phyloP scores from a whole-genome alignment of 169 alveolate genomes.

The Plasmodium inui region DNA sequence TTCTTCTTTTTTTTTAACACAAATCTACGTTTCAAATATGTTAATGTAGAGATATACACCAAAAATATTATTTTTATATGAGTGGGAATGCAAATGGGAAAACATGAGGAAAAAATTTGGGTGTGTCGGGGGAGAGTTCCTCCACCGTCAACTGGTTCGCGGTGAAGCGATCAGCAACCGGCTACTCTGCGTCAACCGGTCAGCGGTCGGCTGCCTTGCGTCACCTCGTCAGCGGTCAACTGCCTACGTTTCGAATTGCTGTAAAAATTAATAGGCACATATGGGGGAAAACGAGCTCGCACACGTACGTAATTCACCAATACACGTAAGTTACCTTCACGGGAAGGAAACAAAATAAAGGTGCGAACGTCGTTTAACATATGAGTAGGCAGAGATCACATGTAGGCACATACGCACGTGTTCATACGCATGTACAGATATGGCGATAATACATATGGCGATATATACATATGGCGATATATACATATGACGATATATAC shows the following conservation, averaged over 20 bases:
- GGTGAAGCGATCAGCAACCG: neutral
- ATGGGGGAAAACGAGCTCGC: neutral
- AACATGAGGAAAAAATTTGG: neutral
- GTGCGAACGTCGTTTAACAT: neutral
- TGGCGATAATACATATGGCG: neutral
- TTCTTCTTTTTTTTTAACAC: constrained; percentile 10
- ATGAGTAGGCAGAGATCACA: neutral
- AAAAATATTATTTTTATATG: neutral
- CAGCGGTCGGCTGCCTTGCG: neutral
- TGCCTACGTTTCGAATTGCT: constrained; percentile 7
- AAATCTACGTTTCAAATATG: constrained; percentile 34
- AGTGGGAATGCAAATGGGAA: neutral
- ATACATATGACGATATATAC: neutral
- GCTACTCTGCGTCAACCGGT: no score
- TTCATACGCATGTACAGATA: neutral
- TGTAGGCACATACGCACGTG: neutral
- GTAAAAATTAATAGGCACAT: neutral
- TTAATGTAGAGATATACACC: neutral
- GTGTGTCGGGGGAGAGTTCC: neutral
- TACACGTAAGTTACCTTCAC: neutral
- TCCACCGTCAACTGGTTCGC: neutral
- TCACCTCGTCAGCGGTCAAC: neutral
- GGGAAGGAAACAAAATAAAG: neutral
- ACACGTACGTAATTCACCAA: neutral
- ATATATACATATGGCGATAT: no score